These are phyloP conservation scores for Myriangium duriaei DNA, from an alignment of 2,329 filamentous ascomycete genomes.

Conservation along the genomic window DNA sequence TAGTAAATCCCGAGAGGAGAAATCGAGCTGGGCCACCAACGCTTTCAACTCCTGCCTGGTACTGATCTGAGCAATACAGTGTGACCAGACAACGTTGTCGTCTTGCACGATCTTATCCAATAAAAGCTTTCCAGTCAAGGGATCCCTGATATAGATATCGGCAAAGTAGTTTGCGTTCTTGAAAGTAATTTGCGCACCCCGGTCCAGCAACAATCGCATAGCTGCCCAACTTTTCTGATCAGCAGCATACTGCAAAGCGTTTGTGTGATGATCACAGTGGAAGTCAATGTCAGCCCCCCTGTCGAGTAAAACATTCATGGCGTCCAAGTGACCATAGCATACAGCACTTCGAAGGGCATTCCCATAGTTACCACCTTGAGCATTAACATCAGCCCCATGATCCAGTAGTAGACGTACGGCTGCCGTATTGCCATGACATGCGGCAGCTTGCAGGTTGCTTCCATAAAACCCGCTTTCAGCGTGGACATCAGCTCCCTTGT, in stretches of 20 bases:
- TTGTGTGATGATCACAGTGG: constrained; percentile 12
- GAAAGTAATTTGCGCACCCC: constrained; percentile 16
- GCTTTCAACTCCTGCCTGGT: too few species aligned
- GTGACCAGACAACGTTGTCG: too few species aligned
- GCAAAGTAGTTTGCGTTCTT: too few species aligned
- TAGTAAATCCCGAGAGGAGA: too few species aligned
- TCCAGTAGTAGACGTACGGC: constrained; percentile 17
- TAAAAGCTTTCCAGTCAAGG: too few species aligned
- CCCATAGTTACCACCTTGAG: constrained; percentile 13
- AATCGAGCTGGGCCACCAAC: too few species aligned
- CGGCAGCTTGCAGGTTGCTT: background rate
- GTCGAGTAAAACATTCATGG: constrained; percentile 13
- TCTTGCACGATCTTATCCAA: too few species aligned
- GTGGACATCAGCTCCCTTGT: background rate
- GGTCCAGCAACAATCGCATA: constrained; percentile 10
- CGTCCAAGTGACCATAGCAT: constrained; percentile 10
- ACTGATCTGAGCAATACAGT: too few species aligned
- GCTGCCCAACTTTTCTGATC: constrained; percentile 7
- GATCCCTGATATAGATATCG: too few species aligned
- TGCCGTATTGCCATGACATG: constrained; percentile 1
- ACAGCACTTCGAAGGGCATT: constrained; percentile 15
- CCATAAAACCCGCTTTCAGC: background rate
- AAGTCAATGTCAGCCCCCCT: constrained; percentile 12
- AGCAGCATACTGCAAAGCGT: constrained; percentile 15
- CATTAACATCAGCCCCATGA: constrained; percentile 17